Evolutionary conservation across 306 rosid species (phyloP), one percentile per base, ranked within the genome.

Genomic region (Gastrolobium bilobum): DNA sequence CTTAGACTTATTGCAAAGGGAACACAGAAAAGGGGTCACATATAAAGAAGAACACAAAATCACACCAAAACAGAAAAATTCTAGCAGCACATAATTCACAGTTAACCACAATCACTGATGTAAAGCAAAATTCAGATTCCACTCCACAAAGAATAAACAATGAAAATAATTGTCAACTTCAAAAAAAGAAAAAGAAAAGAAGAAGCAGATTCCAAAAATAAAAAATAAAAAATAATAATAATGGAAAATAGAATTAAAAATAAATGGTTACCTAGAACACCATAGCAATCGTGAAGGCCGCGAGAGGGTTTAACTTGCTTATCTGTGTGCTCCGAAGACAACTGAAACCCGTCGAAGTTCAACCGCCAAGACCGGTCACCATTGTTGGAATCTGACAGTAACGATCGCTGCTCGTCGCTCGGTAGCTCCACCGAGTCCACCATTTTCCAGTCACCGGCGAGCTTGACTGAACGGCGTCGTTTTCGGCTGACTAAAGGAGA

Each of bases 301-400:
- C 84, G 93, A 31, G 91, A 61, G 33, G 87, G 89, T 79, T 86
- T 89, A n/a, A 68, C 71, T 48, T 79, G 71, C 84, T 86, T 93
- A 75, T 89, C 91, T 30, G 73, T 67, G 73, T 79, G 91, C 62
- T 83, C 82, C 0, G 93, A 30, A 11, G 91, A 81, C 2, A 86
- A 13, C 82, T 89, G 93, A 51, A 91, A 85, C 26, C 87, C 86
- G 0, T 86, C 92, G 85, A 95, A 95, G 89, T 95, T 95, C 88
- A 95, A 70, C 81, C 92, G 91, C 99, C 98, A 95, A 0, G 99
- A 87, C 46, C 44, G 80, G 83, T 93, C 99, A 47, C 79, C 91
- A 83, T 62, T 87, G 89, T 30, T 60, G 39, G 89, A 62, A 73
- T 80, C 78, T 2, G 76, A 80, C 59, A 93, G 82, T n/a, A 95